Conservation (phyloP, 352 stramenopile genomes). For the Phytophthora aleatoria region DNA sequence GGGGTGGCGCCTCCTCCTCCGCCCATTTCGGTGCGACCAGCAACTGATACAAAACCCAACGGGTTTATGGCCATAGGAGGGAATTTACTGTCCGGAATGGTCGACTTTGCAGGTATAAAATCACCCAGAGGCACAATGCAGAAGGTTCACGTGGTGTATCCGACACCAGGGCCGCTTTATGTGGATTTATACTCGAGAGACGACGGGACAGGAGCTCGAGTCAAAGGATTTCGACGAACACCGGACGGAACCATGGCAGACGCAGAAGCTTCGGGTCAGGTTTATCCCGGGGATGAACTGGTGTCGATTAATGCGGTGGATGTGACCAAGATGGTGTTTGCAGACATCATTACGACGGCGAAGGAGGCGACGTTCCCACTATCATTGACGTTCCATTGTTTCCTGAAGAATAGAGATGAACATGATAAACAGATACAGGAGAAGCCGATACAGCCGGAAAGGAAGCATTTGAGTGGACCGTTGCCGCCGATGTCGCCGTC, state of each 20-base stretch:
- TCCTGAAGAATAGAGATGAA: conserved; percentile 24
- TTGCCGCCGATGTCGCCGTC: conserved; percentile 49
- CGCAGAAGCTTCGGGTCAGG: conserved; percentile 56
- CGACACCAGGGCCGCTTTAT: conserved; percentile 52
- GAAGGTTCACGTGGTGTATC: conserved; percentile 57
- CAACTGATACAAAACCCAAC: conserved; percentile 23
- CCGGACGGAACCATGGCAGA: conserved; percentile 55
- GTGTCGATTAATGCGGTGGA: conserved; percentile 67
- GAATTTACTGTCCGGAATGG: conserved; percentile 52
- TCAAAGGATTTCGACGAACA: conserved; percentile 77
- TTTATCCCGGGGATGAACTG: conserved; percentile 71
- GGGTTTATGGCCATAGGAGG: conserved; percentile 48
- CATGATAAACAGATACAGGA: conserved; percentile 19
- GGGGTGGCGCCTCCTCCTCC: conserved; percentile 5
- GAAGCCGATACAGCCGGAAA: conserved; percentile 10
- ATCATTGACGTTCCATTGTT: conserved; percentile 68
- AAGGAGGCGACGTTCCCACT: conserved; percentile 71
- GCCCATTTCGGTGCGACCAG: conserved; percentile 36
- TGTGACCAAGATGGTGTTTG: conserved; percentile 63
- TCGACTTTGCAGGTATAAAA: conserved; percentile 34
- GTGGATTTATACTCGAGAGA: conserved; percentile 79
- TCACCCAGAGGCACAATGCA: conserved; percentile 25
- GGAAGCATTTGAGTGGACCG: conserved; percentile 28
- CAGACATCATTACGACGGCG: conserved; percentile 67
- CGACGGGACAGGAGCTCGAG: conserved; percentile 68